Evolutionary conservation across 202 grass and related monocot genomes (phyloP).

Genomic region (Carex arenaria): DNA sequence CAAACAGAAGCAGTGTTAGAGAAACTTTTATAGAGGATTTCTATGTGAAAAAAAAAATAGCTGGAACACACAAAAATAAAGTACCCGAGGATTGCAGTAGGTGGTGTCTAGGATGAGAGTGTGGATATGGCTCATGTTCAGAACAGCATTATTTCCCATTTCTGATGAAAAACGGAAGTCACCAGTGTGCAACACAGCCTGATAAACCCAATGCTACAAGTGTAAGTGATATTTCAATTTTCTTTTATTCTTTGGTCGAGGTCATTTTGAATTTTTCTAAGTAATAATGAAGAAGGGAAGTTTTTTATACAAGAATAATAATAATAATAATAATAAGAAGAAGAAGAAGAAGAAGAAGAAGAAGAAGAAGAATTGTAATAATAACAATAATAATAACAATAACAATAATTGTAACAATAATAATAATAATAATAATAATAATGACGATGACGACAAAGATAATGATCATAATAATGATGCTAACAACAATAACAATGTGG

Average conservation of each 20-base stretch:
- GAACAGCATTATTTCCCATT: conserved; percentile 61
- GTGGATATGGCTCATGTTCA: conserved; percentile 58
- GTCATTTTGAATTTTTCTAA: background rate
- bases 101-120: conserved; percentile 93
- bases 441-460: too few species aligned
- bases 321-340: too few species aligned
- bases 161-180: conserved; percentile 78
- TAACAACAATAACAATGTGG: too few species aligned
- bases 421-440: too few species aligned
- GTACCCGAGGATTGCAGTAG: conserved; percentile 78
- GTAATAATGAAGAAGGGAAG: background rate
- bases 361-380: too few species aligned
- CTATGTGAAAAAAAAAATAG: conserved; percentile 18
- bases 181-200: conserved; percentile 91
- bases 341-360: too few species aligned
- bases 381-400: too few species aligned
- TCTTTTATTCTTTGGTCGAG: background rate
- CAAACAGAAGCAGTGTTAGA: conserved; percentile 4
- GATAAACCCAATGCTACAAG: conserved; percentile 14
- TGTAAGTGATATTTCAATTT: background rate
- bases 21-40: conserved; percentile 18
- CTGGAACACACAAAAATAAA: conserved; percentile 4
- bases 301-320: background rate
- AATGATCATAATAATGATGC: too few species aligned
- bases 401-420: too few species aligned